Conservation (phyloP, 2,329 filamentous ascomycete genomes). For the Mycosphaerella arachidis region DNA sequence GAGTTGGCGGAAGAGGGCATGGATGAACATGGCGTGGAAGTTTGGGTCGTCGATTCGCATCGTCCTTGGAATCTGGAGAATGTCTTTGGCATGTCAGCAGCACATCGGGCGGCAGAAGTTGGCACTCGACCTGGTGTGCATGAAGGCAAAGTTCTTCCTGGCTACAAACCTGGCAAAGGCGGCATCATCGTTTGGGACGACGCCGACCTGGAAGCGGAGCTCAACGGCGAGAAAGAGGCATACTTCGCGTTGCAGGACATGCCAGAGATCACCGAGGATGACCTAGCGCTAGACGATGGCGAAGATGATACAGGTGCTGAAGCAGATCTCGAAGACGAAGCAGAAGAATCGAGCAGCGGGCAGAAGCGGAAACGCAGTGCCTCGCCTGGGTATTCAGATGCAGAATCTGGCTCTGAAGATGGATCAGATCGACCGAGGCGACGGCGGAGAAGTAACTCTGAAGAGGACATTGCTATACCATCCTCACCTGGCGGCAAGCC, state of each 20-base stretch:
- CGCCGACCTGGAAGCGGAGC: conserved; percentile 84
- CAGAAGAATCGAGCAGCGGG: conserved; percentile 39
- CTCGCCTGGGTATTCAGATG: conserved; percentile 63
- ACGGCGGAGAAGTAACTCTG: conserved; percentile 80
- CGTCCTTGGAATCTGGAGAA: conserved; percentile 94
- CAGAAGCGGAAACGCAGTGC: conserved; percentile 68
- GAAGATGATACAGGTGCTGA: conserved; percentile 41
- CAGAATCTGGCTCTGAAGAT: conserved; percentile 59
- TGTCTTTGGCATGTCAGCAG: conserved; percentile 60
- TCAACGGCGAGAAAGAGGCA: conserved; percentile 69
- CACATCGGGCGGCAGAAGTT: conserved; percentile 30
- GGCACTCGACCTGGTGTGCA: conserved; percentile 61
- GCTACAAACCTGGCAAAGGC: conserved; percentile 73
- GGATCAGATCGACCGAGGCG: conserved; percentile 66
- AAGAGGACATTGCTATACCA: conserved; percentile 64
- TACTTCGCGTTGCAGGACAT: conserved; percentile 84
- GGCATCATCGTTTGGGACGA: conserved; percentile 95
- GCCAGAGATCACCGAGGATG: conserved; percentile 78
- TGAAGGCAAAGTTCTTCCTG: conserved; percentile 65
- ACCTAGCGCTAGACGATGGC: conserved; percentile 57
- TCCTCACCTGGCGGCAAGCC: conserved; percentile 53
- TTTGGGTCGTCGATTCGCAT: conserved; percentile 90
- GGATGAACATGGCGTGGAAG: conserved; percentile 75
- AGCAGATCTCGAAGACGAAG: conserved; percentile 29
- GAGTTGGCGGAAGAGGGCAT: conserved; percentile 36